Conservation (phyloP, 495 filamentous ascomycete genomes). For the Aspergillus avenaceus region DNA sequence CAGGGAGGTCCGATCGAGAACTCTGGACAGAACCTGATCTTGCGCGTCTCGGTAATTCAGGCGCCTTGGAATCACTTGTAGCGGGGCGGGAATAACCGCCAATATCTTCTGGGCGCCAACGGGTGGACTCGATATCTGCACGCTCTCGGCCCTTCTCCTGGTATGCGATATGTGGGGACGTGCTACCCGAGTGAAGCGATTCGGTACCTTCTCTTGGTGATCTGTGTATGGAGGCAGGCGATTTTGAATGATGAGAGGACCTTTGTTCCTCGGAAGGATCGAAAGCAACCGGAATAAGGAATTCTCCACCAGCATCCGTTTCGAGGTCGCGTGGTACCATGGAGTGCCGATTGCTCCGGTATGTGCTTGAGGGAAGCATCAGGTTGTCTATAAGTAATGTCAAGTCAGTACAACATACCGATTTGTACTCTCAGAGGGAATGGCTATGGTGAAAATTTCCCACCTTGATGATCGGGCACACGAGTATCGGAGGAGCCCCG, state of each 20-base stretch:
- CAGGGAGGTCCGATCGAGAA: slow-evolving; percentile 54
- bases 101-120: slow-evolving; percentile 39
- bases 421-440: background rate
- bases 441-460: background rate
- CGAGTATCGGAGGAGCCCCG: slow-evolving; percentile 8
- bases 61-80: slow-evolving; percentile 44
- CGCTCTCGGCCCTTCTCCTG: slow-evolving; percentile 76
- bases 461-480: slow-evolving; percentile 21
- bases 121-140: slow-evolving; percentile 33
- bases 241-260: slow-evolving; percentile 31
- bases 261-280: slow-evolving; percentile 72
- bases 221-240: slow-evolving; percentile 29
- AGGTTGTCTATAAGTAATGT: slow-evolving; percentile 44
- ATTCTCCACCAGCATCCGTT: slow-evolving; percentile 64
- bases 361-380: slow-evolving; percentile 69
- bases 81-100: background rate
- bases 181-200: slow-evolving; percentile 21
- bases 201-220: slow-evolving; percentile 16
- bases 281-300: slow-evolving; percentile 86
- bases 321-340: slow-evolving; percentile 55
- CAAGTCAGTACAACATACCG: background rate
- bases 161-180: slow-evolving; percentile 85
- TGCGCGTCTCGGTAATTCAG: slow-evolving; percentile 53
- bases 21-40: slow-evolving; percentile 56
- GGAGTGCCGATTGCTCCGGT: slow-evolving; percentile 73